These are phyloP conservation scores for Saturnispora mendoncae DNA, from an alignment of 805 yeast species.

Conservation along the genomic window DNA sequence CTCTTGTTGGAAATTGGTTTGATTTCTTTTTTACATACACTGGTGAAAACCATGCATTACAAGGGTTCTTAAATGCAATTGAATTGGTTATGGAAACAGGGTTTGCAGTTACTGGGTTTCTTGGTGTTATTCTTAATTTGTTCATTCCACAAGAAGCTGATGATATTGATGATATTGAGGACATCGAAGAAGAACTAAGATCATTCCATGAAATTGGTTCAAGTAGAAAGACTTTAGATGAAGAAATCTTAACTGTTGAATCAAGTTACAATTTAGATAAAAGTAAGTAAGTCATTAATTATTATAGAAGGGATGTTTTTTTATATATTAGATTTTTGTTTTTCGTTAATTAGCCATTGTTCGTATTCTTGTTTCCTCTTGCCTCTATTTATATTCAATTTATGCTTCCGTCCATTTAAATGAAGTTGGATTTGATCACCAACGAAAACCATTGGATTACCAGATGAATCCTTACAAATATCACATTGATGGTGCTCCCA, in stretches of 20 bases:
- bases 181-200: conserved; percentile 29
- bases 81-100: conserved; percentile 50
- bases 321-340: background rate
- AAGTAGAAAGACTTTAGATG: conserved; percentile 1
- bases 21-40: conserved; percentile 39
- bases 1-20: conserved; percentile 41
- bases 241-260: conserved; percentile 2
- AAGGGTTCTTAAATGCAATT: conserved; percentile 45
- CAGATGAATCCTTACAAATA: conserved; percentile 46
- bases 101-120: conserved; percentile 45
- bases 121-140: conserved; percentile 43
- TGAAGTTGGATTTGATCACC: conserved; percentile 74
- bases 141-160: conserved; percentile 42
- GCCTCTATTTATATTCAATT: conserved; percentile 38
- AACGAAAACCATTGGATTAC: conserved; percentile 49
- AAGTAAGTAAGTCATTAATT: background rate
- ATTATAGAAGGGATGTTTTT: too few species aligned
- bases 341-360: conserved; percentile 24
- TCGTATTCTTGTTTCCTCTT: conserved; percentile 47
- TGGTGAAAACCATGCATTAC: conserved; percentile 35
- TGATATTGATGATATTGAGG: conserved; percentile 35
- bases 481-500: conserved; percentile 71
- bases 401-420: conserved; percentile 59
- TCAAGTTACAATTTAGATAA: background rate
- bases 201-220: conserved; percentile 8